These are phyloP conservation scores for Neurospora sp. DNA, from an alignment of 495 filamentous ascomycete genomes.

Conservation along the genomic window DNA sequence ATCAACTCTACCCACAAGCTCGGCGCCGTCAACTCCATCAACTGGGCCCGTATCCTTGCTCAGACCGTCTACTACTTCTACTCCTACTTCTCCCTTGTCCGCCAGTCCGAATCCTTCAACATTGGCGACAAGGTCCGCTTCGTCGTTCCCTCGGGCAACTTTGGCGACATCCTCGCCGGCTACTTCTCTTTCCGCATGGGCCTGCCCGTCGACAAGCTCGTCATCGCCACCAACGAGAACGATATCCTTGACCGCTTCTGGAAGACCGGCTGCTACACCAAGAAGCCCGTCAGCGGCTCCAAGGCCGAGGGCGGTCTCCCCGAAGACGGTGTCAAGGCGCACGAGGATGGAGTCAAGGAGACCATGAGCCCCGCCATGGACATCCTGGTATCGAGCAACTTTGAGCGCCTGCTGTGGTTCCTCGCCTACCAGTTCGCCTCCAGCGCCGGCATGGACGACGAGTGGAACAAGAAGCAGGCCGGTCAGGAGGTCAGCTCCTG, in stretches of 20 bases:
- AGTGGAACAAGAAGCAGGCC: conserved; percentile 49
- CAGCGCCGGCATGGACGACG: conserved; percentile 42
- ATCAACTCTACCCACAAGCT: conserved; percentile 67
- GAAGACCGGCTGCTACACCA: conserved; percentile 73
- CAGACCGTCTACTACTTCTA: conserved; percentile 92
- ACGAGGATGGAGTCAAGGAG: conserved; percentile 66
- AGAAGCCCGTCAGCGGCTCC: conserved; percentile 48
- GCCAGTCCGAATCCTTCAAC: conserved; percentile 38
- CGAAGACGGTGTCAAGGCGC: conserved; percentile 55
- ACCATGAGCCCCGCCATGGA: conserved; percentile 93
- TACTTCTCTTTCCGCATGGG: conserved; percentile 91
- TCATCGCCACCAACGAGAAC: conserved; percentile 88
- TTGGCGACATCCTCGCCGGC: conserved; percentile 90
- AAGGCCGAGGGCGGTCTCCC: conserved; percentile 46
- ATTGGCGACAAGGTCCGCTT: conserved; percentile 58
- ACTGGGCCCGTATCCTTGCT: conserved; percentile 82
- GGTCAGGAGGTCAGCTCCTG: conserved; percentile 58
- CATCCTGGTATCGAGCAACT: conserved; percentile 89
- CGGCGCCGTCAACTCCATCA: conserved; percentile 84
- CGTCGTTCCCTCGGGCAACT: conserved; percentile 87
- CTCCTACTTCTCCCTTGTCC: conserved; percentile 71
- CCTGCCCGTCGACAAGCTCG: conserved; percentile 69
- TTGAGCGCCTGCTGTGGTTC: conserved; percentile 95
- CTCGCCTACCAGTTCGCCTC: conserved; percentile 56
- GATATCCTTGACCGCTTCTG: conserved; percentile 83